These are phyloP conservation scores for Debaryomycetaceae sp. DNA, from an alignment of 1,139 yeast genomes.

Conservation along the genomic window DNA sequence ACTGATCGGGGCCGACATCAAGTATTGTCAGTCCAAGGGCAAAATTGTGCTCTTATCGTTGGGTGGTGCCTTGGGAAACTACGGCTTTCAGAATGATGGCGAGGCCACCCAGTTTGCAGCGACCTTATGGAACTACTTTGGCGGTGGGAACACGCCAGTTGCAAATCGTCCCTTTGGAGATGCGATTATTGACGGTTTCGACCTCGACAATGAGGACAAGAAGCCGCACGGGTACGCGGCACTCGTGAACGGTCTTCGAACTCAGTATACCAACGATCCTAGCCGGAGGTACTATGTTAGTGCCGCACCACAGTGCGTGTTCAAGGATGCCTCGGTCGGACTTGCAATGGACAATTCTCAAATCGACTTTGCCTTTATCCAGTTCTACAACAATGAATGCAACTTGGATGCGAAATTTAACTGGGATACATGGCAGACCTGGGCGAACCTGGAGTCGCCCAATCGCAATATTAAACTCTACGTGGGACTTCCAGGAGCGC, in stretches of 20 bases:
- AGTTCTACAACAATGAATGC: conserved; percentile 90
- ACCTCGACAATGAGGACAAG: conserved; percentile 35
- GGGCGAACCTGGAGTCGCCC: conserved; percentile 52
- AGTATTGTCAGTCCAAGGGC: conserved; percentile 9
- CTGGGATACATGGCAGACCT: conserved; percentile 76
- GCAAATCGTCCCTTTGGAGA: conserved; percentile 62
- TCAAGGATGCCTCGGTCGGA: conserved; percentile 82
- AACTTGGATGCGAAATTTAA: conserved; percentile 51
- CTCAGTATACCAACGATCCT: conserved; percentile 38
- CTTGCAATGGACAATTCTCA: conserved; percentile 47
- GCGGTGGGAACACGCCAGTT: conserved; percentile 51
- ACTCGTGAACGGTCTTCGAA: conserved; percentile 50
- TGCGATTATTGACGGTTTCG: conserved; percentile 36
- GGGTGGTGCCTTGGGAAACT: conserved; percentile 10
- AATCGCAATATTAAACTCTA: conserved; percentile 55
- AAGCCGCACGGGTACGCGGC: conserved; percentile 48
- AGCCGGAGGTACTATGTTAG: conserved; percentile 64
- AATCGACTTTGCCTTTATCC: conserved; percentile 81
- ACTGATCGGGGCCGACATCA: conserved; percentile 9
- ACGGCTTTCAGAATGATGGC: conserved; percentile 10
- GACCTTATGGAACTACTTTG: conserved; percentile 77
- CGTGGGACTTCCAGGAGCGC: conserved; percentile 67
- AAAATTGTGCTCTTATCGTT: conserved; percentile 10
- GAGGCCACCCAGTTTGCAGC: conserved; percentile 63
- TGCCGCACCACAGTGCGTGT: conserved; percentile 94